These are phyloP conservation scores for Delphinella strobiligena DNA, from an alignment of 2,329 filamentous ascomycete genomes.

Conservation along the genomic window DNA sequence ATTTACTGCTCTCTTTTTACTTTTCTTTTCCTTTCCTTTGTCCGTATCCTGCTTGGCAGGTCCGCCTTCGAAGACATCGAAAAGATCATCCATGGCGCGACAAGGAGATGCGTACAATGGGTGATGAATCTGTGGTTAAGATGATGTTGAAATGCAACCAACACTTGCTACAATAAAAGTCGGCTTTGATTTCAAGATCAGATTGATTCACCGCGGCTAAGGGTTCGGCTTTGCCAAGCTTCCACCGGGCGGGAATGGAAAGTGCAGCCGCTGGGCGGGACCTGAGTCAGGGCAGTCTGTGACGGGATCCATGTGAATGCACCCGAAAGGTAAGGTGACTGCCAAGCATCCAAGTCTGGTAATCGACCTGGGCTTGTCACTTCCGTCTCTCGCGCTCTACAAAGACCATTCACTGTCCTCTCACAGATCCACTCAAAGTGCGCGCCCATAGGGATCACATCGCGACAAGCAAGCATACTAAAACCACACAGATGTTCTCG, in stretches of 20 bases:
- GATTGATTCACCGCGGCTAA: too few relatives aligned
- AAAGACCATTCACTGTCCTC: not conserved
- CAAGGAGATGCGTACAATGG: not conserved
- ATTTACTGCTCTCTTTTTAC: constrained; percentile 78
- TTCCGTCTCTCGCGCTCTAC: not conserved
- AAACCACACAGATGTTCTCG: constrained; percentile 60
- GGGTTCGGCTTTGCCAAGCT: too few relatives aligned
- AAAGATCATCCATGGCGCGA: constrained; percentile 29
- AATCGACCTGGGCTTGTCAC: not conserved
- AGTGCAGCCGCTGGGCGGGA: too few relatives aligned
- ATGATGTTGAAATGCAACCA: too few relatives aligned
- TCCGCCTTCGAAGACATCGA: constrained; percentile 32
- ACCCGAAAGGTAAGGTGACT: not conserved
- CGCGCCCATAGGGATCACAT: too few relatives aligned
- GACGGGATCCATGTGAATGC: not conserved
- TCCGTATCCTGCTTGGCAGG: constrained; percentile 11
- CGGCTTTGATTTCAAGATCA: too few relatives aligned
- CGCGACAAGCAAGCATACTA: not conserved
- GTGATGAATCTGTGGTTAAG: too few relatives aligned
- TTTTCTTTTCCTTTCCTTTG: constrained; percentile 33
- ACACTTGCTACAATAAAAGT: not conserved
- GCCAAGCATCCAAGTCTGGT: not conserved
- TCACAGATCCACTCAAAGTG: constrained; percentile 1
- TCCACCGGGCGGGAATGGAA: not conserved
- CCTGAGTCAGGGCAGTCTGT: too few relatives aligned